Evolutionary conservation across 2,329 filamentous ascomycete genomes (phyloP).

Genomic region (Furcasterigmium furcatum): DNA sequence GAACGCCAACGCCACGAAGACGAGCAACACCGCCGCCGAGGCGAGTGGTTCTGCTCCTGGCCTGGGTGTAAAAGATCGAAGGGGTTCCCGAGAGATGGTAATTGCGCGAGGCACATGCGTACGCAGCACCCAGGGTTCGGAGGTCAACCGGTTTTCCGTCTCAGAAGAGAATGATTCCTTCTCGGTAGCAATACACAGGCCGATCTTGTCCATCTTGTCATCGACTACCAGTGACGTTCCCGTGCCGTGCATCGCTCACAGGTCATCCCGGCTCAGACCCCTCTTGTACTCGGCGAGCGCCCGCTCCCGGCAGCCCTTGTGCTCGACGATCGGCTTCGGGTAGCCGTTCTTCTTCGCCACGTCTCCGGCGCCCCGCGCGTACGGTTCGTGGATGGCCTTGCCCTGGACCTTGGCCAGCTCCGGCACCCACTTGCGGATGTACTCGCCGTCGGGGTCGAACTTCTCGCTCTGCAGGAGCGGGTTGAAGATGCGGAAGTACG

Average conservation of each 20-base stretch:
- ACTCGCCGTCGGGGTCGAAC: conserved; percentile 75
- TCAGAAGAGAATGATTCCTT: background rate
- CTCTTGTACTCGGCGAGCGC: conserved; percentile 70
- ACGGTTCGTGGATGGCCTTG: conserved; percentile 78
- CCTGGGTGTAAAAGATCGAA: background rate
- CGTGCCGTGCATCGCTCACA: too few species aligned
- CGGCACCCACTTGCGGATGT: conserved; percentile 79
- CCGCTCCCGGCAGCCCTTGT: conserved; percentile 64
- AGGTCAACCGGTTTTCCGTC: background rate
- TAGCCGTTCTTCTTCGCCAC: conserved; percentile 67
- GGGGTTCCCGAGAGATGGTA: background rate
- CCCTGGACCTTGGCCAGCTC: conserved; percentile 65
- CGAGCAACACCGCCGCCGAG: background rate
- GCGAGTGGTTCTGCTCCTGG: background rate
- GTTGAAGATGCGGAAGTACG: conserved; percentile 90
- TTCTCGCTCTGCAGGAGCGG: conserved; percentile 81
- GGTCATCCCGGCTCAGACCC: conserved; percentile 38
- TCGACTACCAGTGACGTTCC: too few species aligned
- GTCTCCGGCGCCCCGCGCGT: conserved; percentile 57
- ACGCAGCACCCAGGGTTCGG: background rate
- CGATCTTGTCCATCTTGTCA: background rate
- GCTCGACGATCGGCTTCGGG: conserved; percentile 71
- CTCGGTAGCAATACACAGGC: background rate
- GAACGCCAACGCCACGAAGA: background rate
- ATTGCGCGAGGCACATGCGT: background rate